A percentile compares a stretch with the other conserved stretches of the same genome.
These are phyloP conservation scores for Staphylotrichum tortipilum DNA, from an alignment of 495 filamentous ascomycete genomes.

Conservation along the genomic window DNA sequence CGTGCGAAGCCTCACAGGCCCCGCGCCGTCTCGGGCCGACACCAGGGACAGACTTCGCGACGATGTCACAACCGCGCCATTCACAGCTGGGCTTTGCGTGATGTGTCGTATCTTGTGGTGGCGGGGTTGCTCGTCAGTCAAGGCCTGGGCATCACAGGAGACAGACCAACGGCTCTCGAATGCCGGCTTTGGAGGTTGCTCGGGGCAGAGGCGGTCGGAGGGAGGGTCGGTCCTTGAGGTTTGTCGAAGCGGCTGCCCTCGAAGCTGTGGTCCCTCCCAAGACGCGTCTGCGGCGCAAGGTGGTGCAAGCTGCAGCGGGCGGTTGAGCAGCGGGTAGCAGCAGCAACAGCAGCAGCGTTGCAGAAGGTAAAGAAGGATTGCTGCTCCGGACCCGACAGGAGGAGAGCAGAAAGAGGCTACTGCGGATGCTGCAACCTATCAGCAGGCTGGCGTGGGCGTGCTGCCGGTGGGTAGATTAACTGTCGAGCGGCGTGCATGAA, in stretches of 20 bases:
- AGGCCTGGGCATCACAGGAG: conserved; percentile 3
- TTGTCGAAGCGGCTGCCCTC: background rate
- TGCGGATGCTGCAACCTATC: conserved; percentile 7
- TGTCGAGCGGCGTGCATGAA: conserved; percentile 21
- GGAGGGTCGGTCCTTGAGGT: too few relatives aligned
- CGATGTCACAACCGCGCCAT: conserved; percentile 24
- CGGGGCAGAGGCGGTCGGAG: too few relatives aligned
- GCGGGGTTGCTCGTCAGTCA: conserved; percentile 9
- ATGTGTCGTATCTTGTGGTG: too few relatives aligned
- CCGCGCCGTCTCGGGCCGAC: conserved; percentile 14
- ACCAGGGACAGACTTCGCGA: conserved; percentile 16
- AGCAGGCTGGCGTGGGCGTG: conserved; percentile 4
- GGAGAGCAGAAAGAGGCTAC: conserved; percentile 1
- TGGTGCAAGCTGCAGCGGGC: conserved; percentile 12
- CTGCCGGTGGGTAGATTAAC: conserved; percentile 7
- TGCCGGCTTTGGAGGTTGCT: too few relatives aligned
- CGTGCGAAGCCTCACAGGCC: background rate
- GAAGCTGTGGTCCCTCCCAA: conserved; percentile 1
- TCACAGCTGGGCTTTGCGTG: conserved; percentile 10
- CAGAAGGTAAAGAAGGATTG: conserved; percentile 15
- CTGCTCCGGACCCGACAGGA: background rate
- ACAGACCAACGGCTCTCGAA: background rate
- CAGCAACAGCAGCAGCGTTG: too few relatives aligned
- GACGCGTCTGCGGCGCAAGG: conserved; percentile 3
- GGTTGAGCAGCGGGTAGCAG: conserved; percentile 4